Evolutionary conservation across 129 eudicot species (phyloP), one percentile per base, ranked within the genome.

Genomic region (Gnaphalium uliginosum): DNA sequence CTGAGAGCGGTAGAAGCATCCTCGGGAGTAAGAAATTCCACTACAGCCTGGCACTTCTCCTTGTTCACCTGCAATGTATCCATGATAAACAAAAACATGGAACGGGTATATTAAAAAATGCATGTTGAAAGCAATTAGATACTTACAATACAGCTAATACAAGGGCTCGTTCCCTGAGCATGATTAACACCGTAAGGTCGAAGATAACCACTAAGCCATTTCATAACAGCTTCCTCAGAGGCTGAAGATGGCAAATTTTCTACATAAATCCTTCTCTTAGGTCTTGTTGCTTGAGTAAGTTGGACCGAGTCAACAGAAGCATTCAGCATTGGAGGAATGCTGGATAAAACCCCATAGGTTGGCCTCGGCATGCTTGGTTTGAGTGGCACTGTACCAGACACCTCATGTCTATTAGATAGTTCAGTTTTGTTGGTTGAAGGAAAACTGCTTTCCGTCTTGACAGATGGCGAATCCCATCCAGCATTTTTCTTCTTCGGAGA

Each of bases 231-330:
- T 80, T 87, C 86, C 74, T 95, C 97, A 67, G 96, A 76, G 69
- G 87, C 86, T 68, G 96, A 87, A 65, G 80, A 53, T 21, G 97
- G 92, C 84, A 95, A 61, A 77, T 95, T 95, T 79, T 95, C 97
- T 60, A 89, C 87, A 81, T 95, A 95, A 66, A 95, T 89, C 86
- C 99, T 89, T 78, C 99, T 91, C 89, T 84, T 87, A 66, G 99
- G 99, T 59, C 99, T 83, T 65, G 99, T 95, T 8, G 99, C 94
- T 89, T 95, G 96, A 21, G 99, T 95, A 78, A 95, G 84, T 87
- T 95, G 99, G 70, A 95, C 73, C 6, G 97, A 86, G 82, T 95
- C 99, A 79, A 89, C 71, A 9, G 94, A 66, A 15, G 85, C 84
- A 67, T 85, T 84, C 80, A 85, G 75, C 71, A 72, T 80, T 56